phyloP scores from a whole-genome alignment of 2,329 filamentous ascomycete species.

The Aspergillus sp. region DNA sequence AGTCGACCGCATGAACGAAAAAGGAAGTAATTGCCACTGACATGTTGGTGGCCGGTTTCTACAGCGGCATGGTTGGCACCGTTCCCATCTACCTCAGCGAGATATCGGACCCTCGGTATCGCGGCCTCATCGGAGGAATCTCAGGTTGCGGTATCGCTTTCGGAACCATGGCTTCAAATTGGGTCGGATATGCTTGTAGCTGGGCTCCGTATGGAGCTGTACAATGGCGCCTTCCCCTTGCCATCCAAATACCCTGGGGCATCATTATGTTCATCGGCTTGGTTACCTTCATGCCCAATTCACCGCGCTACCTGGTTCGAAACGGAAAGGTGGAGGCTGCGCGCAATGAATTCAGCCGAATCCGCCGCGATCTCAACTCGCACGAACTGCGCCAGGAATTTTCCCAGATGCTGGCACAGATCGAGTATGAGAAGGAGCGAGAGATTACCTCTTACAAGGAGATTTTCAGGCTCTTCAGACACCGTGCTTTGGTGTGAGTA shows the following conservation, averaged over 20 bases:
- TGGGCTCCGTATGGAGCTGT: conserved; percentile 53
- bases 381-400: conserved; percentile 54
- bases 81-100: conserved; percentile 58
- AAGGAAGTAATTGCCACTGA: not conserved
- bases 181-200: conserved; percentile 57
- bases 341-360: conserved; percentile 48
- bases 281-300: conserved; percentile 57
- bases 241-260: conserved; percentile 57
- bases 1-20: conserved; percentile 9
- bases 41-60: not conserved
- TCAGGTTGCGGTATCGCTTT: conserved; percentile 57
- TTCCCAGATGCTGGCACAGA: conserved; percentile 54
- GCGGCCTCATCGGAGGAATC: conserved; percentile 56
- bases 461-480: conserved; percentile 54
- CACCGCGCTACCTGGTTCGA: conserved; percentile 55
- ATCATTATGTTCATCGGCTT: conserved; percentile 56
- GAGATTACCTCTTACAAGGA: conserved; percentile 55
- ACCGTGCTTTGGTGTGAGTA: conserved; percentile 50
- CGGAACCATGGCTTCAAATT: conserved; percentile 58
- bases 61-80: conserved; percentile 50
- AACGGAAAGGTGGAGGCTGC: conserved; percentile 51
- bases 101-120: conserved; percentile 49
- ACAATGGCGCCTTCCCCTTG: conserved; percentile 58
- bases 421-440: conserved; percentile 58
- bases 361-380: conserved; percentile 47